Evolutionary conservation across 305 asterid species (phyloP).

Genomic region (Fraxinus paxiana): DNA sequence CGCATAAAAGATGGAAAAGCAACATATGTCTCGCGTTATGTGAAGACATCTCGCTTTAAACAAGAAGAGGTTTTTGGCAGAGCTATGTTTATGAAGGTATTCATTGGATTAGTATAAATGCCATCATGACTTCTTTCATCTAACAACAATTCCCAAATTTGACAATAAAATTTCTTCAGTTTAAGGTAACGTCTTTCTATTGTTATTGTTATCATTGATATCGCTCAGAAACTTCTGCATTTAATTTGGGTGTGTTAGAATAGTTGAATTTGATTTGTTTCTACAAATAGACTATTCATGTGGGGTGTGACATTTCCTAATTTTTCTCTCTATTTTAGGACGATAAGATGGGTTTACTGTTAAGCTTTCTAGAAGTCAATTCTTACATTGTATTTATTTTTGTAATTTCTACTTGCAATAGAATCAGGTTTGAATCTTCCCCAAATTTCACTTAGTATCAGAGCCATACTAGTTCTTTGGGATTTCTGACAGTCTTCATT

Average conservation of each 20-base stretch:
- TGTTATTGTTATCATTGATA: not conserved
- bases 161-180: not conserved
- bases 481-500: not conserved
- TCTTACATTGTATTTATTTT: not conserved
- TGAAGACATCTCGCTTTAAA: constrained; percentile 78
- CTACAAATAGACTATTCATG: not conserved
- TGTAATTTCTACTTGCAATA: not conserved
- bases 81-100: constrained; percentile 83
- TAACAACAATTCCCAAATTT: not conserved
- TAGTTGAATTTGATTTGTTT: not conserved
- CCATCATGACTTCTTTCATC: not conserved
- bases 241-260: not conserved
- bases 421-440: not conserved
- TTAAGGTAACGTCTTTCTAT: not conserved
- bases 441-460: not conserved
- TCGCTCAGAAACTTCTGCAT: not conserved
- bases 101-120: not conserved
- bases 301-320: not conserved
- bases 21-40: constrained; percentile 83
- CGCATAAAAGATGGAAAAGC: constrained; percentile 93
- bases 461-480: not conserved
- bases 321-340: not conserved
- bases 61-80: constrained; percentile 81
- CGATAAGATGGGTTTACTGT: not conserved
- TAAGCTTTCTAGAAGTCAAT: not conserved